Conservation (phyloP, 495 filamentous ascomycete genomes). For the Xylaria telfairii region DNA sequence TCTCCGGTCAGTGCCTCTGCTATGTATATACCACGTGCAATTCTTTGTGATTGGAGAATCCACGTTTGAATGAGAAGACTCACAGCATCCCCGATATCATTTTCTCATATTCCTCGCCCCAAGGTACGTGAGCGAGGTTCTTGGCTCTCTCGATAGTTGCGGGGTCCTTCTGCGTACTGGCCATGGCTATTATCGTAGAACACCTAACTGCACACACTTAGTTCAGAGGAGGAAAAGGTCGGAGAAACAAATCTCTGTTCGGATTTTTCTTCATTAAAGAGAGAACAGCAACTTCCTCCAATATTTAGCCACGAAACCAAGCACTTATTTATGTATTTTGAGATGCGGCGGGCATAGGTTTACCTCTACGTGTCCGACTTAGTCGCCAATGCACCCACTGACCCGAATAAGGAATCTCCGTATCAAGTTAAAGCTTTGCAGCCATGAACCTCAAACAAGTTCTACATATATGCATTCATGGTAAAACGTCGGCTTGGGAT, state of each 20-base stretch:
- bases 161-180: slow-evolving; percentile 49
- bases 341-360: neutral
- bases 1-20: neutral
- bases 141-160: slow-evolving; percentile 54
- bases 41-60: neutral
- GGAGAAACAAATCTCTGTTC: neutral
- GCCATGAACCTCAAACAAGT: too few species aligned
- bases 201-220: neutral
- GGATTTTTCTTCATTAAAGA: neutral
- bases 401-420: slow-evolving; percentile 22
- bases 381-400: neutral
- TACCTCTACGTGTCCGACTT: slow-evolving; percentile 5
- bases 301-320: neutral
- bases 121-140: slow-evolving; percentile 46
- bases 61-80: slow-evolving; percentile 3
- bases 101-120: slow-evolving; percentile 59
- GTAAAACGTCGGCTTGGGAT: slow-evolving; percentile 12
- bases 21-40: neutral
- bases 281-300: neutral
- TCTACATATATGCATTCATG: neutral
- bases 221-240: neutral
- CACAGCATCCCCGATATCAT: slow-evolving; percentile 64
- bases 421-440: slow-evolving; percentile 2
- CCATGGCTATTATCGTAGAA: slow-evolving; percentile 40
- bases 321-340: neutral